These are phyloP conservation scores for Gossypium longicalyx DNA, from an alignment of 345 rosid genomes.

Conservation along the genomic window DNA sequence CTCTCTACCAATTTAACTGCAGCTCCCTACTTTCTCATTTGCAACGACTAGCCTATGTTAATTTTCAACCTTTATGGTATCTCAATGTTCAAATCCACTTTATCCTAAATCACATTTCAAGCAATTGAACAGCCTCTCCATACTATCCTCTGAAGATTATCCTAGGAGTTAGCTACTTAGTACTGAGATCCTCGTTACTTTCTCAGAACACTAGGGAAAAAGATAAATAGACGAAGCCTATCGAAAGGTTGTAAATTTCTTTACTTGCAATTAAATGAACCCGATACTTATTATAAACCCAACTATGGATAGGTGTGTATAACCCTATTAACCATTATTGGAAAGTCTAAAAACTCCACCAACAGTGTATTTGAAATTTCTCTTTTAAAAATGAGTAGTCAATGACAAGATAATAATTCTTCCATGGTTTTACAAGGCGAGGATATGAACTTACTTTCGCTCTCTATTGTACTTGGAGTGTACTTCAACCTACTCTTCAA, in stretches of 20 bases:
- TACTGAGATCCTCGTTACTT: background rate
- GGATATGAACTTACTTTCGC: background rate
- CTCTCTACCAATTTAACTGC: conserved; percentile 13
- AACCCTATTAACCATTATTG: no score
- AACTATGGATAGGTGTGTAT: background rate
- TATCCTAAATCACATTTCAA: background rate
- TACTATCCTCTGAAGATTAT: background rate
- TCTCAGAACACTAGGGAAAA: background rate
- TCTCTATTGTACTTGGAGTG: background rate
- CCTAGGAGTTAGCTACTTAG: background rate
- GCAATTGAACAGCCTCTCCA: background rate
- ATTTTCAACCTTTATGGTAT: background rate
- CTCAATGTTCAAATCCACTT: background rate
- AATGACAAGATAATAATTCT: background rate
- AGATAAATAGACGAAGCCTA: background rate
- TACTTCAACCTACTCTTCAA: background rate
- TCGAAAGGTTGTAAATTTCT: background rate
- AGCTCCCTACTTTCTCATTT: background rate
- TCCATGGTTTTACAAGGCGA: background rate
- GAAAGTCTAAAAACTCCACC: no score
- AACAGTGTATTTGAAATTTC: background rate
- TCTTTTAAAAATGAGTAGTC: background rate
- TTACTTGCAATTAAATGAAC: background rate
- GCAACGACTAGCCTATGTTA: background rate
- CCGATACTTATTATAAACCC: background rate